A percentile compares a stretch with the other conserved stretches of the same genome.
Evolutionary conservation across 1,284 basidiomycete genomes (phyloP).

Genomic region (Athelia sp.): DNA sequence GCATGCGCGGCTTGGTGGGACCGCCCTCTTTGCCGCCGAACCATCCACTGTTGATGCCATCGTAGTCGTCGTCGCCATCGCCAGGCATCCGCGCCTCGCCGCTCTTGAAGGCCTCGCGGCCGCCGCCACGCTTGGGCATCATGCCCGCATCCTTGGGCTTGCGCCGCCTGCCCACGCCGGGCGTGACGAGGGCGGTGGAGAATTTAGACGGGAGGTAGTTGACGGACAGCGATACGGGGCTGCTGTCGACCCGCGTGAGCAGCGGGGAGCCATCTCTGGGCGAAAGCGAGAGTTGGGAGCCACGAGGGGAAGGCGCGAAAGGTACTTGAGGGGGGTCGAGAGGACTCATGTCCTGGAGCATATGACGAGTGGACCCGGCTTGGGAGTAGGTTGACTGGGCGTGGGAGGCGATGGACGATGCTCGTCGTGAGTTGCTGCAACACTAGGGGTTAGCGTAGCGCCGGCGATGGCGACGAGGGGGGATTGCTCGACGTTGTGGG

Average conservation of each 20-base stretch:
- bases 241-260: neutral
- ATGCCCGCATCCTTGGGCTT: conserved; percentile 18
- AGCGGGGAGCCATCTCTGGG: neutral
- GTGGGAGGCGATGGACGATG: conserved; percentile 30
- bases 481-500: neutral
- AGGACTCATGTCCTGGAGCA: conserved; percentile 32
- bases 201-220: conserved; percentile 69
- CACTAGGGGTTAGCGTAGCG: conserved; percentile 8
- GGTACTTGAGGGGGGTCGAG: conserved; percentile 16
- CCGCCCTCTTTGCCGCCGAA: conserved; percentile 23
- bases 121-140: conserved; percentile 53
- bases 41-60: conserved; percentile 33
- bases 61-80: conserved; percentile 53
- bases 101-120: conserved; percentile 54
- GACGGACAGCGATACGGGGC: conserved; percentile 36
- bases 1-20: conserved; percentile 36
- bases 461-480: conserved; percentile 4
- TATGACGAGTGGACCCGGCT: conserved; percentile 29
- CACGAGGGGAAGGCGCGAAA: conserved; percentile 5
- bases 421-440: conserved; percentile 24
- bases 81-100: conserved; percentile 50
- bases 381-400: conserved; percentile 32
- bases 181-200: conserved; percentile 33
- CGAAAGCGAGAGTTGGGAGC: neutral
- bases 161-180: conserved; percentile 32